Evolutionary conservation across 768 basidiomycete genomes (phyloP).

Genomic region (Lactarius pseudohatsudake): DNA sequence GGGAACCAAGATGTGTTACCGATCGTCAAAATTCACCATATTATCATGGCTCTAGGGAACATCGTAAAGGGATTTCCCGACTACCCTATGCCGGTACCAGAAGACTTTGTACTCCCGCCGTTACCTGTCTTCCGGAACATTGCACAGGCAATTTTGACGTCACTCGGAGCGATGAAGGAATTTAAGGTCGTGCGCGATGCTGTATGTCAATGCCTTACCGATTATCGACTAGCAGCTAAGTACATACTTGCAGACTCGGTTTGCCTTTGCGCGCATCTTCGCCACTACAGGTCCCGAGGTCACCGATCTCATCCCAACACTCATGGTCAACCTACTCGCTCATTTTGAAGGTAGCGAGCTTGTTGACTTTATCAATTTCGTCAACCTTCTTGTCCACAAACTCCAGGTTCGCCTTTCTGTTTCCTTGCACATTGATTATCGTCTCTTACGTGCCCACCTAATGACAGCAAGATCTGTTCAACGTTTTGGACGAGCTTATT

Average conservation of each 20-base stretch:
- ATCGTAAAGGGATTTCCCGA: constrained; percentile 97
- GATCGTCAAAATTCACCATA: constrained; percentile 88
- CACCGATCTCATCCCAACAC: constrained; percentile 80
- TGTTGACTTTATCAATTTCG: constrained; percentile 94
- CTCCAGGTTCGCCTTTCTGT: constrained; percentile 61
- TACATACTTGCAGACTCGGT: constrained; percentile 63
- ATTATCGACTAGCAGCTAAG: constrained; percentile 9
- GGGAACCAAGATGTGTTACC: constrained; percentile 66
- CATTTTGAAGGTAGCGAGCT: constrained; percentile 92
- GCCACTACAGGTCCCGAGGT: constrained; percentile 85
- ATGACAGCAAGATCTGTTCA: constrained; percentile 74
- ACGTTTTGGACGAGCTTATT: constrained; percentile 87
- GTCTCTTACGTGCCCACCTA: not conserved
- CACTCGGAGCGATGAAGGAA: constrained; percentile 83
- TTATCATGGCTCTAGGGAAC: constrained; percentile 91
- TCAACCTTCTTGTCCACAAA: constrained; percentile 86
- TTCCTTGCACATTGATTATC: constrained; percentile 3
- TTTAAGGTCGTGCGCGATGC: constrained; percentile 90
- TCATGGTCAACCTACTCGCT: constrained; percentile 88
- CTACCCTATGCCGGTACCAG: constrained; percentile 67
- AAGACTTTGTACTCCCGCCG: constrained; percentile 67
- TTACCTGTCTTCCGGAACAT: constrained; percentile 80
- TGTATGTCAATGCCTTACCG: constrained; percentile 47
- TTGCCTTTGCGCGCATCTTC: constrained; percentile 90
- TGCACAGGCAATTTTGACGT: constrained; percentile 84